Evolutionary conservation across 805 yeast species (phyloP), one percentile per base, ranked within the genome.

Genomic region (Yarrowia sp.): DNA sequence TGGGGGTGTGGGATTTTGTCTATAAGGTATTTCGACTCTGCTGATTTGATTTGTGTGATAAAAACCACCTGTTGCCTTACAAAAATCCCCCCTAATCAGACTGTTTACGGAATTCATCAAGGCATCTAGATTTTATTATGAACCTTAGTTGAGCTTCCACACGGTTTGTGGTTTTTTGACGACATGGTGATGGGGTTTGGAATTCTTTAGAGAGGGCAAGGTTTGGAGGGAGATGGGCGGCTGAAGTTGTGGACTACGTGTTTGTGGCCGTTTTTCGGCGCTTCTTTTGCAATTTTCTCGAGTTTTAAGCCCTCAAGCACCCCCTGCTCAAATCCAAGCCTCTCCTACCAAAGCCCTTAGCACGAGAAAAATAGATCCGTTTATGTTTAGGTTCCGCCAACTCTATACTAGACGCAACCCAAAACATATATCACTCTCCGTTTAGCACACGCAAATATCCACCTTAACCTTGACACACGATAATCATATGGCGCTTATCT

Each of bases 131-230:
- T 53, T 53, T 40, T 40, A 53, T 40, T 11, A 5, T 5, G 2
- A 52, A 52, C 22, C n/a, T 36, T 38, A 19, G n/a, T 0, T 5
- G 11, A 11, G 9, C 22, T 11, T 11, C 14, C 10, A 16, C 56
- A 52, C 22, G 56, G 56, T 52, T 52, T 52, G 42, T 52, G n/a
- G 42, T 19, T 36, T 35, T 40, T 38, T 40, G 45, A 38, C 9
- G 3, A 26, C 19, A 14, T 14, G 22, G 8, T 19, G 5, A 40
- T 22, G 45, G 35, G 58, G 58, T 36, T 53, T 53, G 58, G 8
- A 35, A 38, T 53, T 53, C 12, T 53, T 53, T 53, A 35, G 22
- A 32, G 22, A 52, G 41, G 56, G 42, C 56, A 52, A 52, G 56
- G 56, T 52, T 52, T 48, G 36, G 36, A 7, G n/a, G 52, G 22